Base-by-base conservation (phyloP, 805 yeast species). In the Martiniozyma abietophila region DNA sequence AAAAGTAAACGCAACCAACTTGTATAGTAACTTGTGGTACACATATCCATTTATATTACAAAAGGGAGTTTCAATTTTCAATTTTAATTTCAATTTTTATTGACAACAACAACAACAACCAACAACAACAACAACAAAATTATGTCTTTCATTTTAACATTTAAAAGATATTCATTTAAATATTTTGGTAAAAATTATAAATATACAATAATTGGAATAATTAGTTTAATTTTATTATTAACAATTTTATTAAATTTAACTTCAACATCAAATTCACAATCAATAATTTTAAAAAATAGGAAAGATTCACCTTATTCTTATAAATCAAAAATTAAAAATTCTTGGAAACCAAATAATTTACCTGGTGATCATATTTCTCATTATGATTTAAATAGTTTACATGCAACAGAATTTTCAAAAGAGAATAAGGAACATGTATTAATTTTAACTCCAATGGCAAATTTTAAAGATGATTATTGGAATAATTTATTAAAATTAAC, bases 401-500 rank as follows among this genome's bases (percentile, higher is more conserved):
- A 75, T 18, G 70, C 89, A 4, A 72, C 88, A 3, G 67, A 81
- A 19, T 69, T 74, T 56, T 81, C 95, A 15, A 74, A 75, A 32
- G 69, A 68, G 39, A 80, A 84, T 56, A 73, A 71, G 48, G 96
- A 92, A 54, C 79, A 81, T 43, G 83, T 92, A 15, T 66, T 92
- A 53, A 74, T 92, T 38, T 67, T 92, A 52, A 77, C 96, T 2
- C 98, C 98, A 24, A 76, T 92, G 74, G 80, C 94, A 28, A 72
- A 76, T 44, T 92, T 92, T 54, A 76, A 82, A 54, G 74, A 76
- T 21, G 80, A 74, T 44, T 92, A 86, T 62, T 92, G 97, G 97
- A 72, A 71, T 25, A 92, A 92, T 56, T 59, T 92, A 40, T 57
- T 80, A 40, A 67, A 67, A 45, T 61, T 92, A 47, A 63, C 76